A percentile compares a stretch with the other conserved stretches of the same genome.
phyloP scores from a whole-genome alignment of 2,329 filamentous ascomycete genomes.

The Clonostachys sp. region DNA sequence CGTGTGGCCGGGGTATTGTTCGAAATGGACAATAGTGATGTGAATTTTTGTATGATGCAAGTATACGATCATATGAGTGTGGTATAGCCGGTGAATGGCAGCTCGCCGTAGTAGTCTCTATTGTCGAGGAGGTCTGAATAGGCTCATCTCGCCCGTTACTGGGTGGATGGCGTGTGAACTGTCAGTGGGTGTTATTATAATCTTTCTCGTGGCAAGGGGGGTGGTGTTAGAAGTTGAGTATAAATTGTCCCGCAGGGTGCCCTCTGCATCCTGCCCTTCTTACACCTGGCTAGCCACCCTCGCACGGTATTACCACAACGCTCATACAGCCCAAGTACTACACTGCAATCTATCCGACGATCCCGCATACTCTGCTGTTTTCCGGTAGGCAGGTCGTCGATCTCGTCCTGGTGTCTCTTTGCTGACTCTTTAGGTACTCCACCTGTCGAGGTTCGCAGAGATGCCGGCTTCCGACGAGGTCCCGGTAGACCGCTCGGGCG shows the following conservation, averaged over 20 bases:
- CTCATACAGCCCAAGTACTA: background rate
- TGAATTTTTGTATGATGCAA: background rate
- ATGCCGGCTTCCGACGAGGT: too few species aligned
- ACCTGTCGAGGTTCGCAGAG: background rate
- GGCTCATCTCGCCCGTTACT: background rate
- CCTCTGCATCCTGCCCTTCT: too few species aligned
- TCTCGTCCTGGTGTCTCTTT: background rate
- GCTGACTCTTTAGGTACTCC: background rate
- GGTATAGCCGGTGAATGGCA: too few species aligned
- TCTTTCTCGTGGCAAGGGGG: too few species aligned
- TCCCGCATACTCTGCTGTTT: background rate
- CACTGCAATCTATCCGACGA: background rate
- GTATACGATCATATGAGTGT: background rate
- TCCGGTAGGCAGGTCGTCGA: background rate
- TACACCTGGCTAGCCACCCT: too few species aligned
- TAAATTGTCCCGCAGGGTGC: too few species aligned
- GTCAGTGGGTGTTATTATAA: background rate
- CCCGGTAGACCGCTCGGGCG: background rate
- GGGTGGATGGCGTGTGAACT: background rate
- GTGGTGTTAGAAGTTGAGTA: too few species aligned
- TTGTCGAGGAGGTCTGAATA: background rate
- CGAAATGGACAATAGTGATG: background rate
- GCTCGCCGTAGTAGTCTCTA: background rate
- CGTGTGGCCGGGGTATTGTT: background rate
- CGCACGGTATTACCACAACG: background rate